These are phyloP conservation scores for Saccharomycopsis vini DNA, from an alignment of 805 yeast genomes.

Conservation along the genomic window DNA sequence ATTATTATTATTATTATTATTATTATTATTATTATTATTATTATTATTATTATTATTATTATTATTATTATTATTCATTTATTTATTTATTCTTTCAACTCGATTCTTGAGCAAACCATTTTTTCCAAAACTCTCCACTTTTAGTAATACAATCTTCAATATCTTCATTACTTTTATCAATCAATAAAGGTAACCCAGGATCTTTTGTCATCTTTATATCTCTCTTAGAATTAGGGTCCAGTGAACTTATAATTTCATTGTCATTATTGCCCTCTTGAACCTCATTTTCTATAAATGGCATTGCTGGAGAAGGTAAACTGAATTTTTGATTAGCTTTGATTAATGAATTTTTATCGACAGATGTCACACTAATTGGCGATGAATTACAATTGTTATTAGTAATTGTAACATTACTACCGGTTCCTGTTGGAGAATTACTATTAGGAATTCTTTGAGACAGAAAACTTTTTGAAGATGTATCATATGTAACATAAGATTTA, in stretches of 20 bases:
- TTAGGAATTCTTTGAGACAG: not conserved
- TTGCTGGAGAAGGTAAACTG: not conserved
- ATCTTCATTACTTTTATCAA: conserved; percentile 16
- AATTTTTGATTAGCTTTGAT: not conserved
- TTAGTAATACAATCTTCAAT: conserved; percentile 14
- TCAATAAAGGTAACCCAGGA: conserved; percentile 11
- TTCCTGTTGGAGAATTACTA: not conserved
- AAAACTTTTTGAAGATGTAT: not conserved
- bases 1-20: too few relatives aligned
- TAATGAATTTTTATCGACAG: not conserved
- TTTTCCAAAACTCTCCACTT: conserved; percentile 16
- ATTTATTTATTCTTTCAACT: too few relatives aligned
- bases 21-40: not conserved
- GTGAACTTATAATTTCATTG: not conserved
- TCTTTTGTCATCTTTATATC: not conserved
- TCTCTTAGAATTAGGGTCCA: not conserved
- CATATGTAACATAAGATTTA: conserved; percentile 12
- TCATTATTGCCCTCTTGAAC: not conserved
- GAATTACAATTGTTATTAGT: not conserved
- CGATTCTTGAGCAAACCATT: too few relatives aligned
- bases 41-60: not conserved
- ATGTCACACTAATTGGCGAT: too few relatives aligned
- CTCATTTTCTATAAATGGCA: not conserved
- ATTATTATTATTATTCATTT: not conserved
- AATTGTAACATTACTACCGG: not conserved